A percentile compares a stretch with the other conserved stretches of the same genome.
These are phyloP conservation scores for Dichomitus squalens DNA, from an alignment of 1,284 basidiomycete genomes.

Conservation along the genomic window DNA sequence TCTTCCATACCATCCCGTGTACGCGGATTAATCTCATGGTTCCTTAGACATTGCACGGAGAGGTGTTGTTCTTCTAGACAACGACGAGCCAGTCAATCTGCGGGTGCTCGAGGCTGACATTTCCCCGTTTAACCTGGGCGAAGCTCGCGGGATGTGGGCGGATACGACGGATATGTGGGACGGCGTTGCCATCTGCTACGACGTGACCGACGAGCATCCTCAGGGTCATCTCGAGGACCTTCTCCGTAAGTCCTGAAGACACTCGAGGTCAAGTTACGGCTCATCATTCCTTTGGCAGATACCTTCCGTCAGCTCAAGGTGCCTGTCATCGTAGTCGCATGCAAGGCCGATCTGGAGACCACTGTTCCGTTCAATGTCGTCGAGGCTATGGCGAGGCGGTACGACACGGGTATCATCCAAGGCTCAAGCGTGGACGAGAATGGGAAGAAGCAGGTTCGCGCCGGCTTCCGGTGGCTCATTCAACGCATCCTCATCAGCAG, in stretches of 20 bases:
- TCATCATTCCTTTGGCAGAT: constrained; percentile 40
- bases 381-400: constrained; percentile 48
- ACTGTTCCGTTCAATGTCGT: constrained; percentile 51
- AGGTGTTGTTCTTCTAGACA: constrained; percentile 43
- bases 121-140: constrained; percentile 30
- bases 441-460: constrained; percentile 64
- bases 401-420: constrained; percentile 72
- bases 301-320: constrained; percentile 56
- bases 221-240: constrained; percentile 64
- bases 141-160: constrained; percentile 35
- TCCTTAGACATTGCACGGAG: constrained; percentile 50
- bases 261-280: not conserved
- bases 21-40: not conserved
- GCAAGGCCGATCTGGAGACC: constrained; percentile 69
- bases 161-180: constrained; percentile 60
- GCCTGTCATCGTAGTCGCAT: constrained; percentile 70
- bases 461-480: constrained; percentile 67
- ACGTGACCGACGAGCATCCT: constrained; percentile 60
- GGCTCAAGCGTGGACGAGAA: constrained; percentile 51
- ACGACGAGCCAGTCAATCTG: constrained; percentile 40
- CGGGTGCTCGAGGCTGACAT: constrained; percentile 61
- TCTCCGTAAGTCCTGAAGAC: constrained; percentile 50
- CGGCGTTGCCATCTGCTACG: constrained; percentile 76
- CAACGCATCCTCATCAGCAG: constrained; percentile 54
- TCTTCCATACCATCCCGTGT: not conserved